Evolutionary conservation across 331 rosid genomes (phyloP), one percentile per base, ranked within the genome.

Genomic region (Telfairia occidentalis): DNA sequence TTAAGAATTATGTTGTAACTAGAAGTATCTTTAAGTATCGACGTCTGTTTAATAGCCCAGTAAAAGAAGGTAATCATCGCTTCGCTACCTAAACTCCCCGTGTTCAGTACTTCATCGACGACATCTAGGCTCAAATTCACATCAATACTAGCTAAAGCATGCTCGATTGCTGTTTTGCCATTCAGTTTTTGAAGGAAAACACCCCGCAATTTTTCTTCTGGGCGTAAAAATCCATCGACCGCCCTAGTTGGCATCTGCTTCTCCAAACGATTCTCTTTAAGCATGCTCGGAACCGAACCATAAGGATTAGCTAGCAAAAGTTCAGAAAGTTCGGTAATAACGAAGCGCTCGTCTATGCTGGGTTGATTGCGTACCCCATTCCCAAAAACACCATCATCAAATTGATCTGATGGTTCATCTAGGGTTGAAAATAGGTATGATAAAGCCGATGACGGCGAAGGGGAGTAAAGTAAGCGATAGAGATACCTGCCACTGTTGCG

Each of bases 121-220:
- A 89, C 13, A 57, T 84, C 87, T 60, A 82, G 58, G 60, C 81
- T 85, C 78, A 91, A 70, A 50, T 85, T 88, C 45, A 83, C 87
- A 28, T 72, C 82, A 4, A 30, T 87, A 60, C 54, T 79, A 32
- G 83, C 80, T 43, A 93, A 82, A 69, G 97, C 91, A 5, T 37
- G 79, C 77, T 91, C 90, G 60, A 85, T 84, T 74, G 92, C 89
- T 21, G 87, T 58, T 61, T 70, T 83, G 46, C 98, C 97, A 70
- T 71, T 89, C 77, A 93, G 81, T 49, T 83, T 93, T 81, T 86
- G 97, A 57, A 90, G 94, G 76, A 93, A 93, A 71, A 91, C 80
- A 5, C 98, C 98, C 0, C 92, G 87, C 3, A 93, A 54, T 80
- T 88, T 90, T 55, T 93, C 98, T 70, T 85, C 92, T 0, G 96